A percentile compares a stretch with the other conserved stretches of the same genome.
Conservation (phyloP, 805 yeast genomes). For the Teunomyces cretensis region DNA sequence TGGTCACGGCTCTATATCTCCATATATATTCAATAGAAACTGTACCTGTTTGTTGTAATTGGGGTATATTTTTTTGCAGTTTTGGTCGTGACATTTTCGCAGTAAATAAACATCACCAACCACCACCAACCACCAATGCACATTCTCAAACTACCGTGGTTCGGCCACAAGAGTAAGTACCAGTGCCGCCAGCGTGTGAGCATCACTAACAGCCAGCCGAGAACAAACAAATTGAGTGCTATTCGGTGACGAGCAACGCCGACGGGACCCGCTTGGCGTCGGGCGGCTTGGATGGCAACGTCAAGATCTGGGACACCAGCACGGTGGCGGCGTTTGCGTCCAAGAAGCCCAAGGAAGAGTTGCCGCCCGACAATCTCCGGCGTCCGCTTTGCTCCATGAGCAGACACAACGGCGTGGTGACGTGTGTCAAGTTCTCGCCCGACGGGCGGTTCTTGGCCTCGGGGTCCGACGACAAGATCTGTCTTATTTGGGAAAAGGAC, state of each 20-base stretch:
- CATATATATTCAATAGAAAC: background rate
- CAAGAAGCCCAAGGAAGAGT: constrained; percentile 10
- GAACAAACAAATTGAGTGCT: constrained; percentile 76
- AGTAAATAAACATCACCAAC: background rate
- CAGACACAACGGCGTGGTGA: constrained; percentile 95
- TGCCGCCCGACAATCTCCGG: constrained; percentile 24
- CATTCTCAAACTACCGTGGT: constrained; percentile 45
- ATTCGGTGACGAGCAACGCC: constrained; percentile 74
- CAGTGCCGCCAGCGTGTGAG: background rate
- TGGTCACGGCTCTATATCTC: too few species aligned
- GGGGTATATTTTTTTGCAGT: background rate
- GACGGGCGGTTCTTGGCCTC: constrained; percentile 88
- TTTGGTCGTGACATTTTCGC: too few species aligned
- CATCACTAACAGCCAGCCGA: constrained; percentile 57
- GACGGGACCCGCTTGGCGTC: constrained; percentile 87
- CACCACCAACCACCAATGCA: constrained; percentile 36
- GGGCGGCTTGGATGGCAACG: constrained; percentile 90
- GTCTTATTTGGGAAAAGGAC: constrained; percentile 91
- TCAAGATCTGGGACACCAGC: constrained; percentile 79
- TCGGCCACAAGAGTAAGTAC: constrained; percentile 42
- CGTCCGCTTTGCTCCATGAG: constrained; percentile 86
- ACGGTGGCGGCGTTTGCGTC: constrained; percentile 45
- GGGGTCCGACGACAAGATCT: constrained; percentile 92
- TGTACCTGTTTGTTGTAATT: background rate
- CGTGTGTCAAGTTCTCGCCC: constrained; percentile 89